A percentile compares a stretch with the other conserved stretches of the same genome.
These are phyloP conservation scores for Penicillium capsulatum DNA, from an alignment of 2,329 filamentous ascomycete genomes.

Conservation along the genomic window DNA sequence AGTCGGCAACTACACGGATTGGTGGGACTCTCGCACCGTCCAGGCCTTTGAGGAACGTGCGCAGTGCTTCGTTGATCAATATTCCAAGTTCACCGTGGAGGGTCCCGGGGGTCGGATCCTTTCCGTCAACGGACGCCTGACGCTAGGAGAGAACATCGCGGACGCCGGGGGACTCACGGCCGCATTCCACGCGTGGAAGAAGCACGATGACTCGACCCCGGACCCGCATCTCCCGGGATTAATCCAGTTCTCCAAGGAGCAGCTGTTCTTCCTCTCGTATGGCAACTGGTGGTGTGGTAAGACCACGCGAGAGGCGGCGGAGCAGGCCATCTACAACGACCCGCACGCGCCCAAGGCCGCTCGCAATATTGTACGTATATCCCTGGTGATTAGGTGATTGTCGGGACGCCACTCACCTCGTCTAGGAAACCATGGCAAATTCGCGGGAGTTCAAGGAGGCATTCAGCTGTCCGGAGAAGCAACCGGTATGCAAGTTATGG, in stretches of 20 bases:
- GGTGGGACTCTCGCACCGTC: conserved; percentile 62
- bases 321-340: conserved; percentile 58
- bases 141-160: conserved; percentile 67
- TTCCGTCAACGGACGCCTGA: conserved; percentile 60
- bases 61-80: conserved; percentile 66
- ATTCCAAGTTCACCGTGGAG: conserved; percentile 56
- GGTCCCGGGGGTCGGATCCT: conserved; percentile 55
- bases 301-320: conserved; percentile 54
- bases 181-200: conserved; percentile 63
- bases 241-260: conserved; percentile 60
- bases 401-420: background rate
- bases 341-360: conserved; percentile 62
- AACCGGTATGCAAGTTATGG: conserved; percentile 68
- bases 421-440: conserved; percentile 59
- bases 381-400: background rate
- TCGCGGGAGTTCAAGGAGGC: conserved; percentile 63
- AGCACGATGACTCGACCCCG: conserved; percentile 50
- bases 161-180: conserved; percentile 64
- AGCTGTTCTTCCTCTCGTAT: conserved; percentile 66
- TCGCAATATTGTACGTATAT: conserved; percentile 47
- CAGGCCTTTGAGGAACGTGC: conserved; percentile 56
- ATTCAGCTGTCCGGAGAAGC: conserved; percentile 61
- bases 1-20: conserved; percentile 61
- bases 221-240: conserved; percentile 58
- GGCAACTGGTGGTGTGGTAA: conserved; percentile 65